These are phyloP conservation scores for Adansonia grandidieri DNA, from an alignment of 441 rosid species.

Conservation along the genomic window DNA sequence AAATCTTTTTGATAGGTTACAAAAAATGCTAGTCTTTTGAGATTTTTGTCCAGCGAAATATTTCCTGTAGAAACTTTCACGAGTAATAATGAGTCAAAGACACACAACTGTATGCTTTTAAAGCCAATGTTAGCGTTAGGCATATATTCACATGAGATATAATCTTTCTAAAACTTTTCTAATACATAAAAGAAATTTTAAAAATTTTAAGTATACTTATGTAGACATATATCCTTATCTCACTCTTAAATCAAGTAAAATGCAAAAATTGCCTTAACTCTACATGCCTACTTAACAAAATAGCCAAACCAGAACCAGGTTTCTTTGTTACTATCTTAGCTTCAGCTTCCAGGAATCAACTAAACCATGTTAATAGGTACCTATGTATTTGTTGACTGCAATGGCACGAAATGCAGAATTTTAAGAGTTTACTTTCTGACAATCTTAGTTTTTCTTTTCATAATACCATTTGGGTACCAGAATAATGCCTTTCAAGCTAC, in stretches of 20 bases:
- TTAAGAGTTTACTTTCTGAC: neutral
- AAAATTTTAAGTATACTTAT: too few species aligned
- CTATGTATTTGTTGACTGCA: neutral
- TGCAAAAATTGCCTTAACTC: neutral
- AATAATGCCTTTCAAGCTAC: neutral
- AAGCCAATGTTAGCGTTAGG: neutral
- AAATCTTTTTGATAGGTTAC: neutral
- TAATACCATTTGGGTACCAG: neutral
- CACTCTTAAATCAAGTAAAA: neutral
- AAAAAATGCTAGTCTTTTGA: neutral
- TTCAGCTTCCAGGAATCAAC: conserved; percentile 1
- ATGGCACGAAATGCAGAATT: neutral
- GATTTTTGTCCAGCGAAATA: neutral
- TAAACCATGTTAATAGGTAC: conserved; percentile 8
- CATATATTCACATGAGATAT: too few species aligned
- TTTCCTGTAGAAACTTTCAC: conserved; percentile 6
- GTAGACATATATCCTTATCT: too few species aligned
- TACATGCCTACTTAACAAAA: neutral
- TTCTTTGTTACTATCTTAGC: neutral
- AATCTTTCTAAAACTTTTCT: too few species aligned
- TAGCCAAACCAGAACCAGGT: neutral
- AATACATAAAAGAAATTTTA: too few species aligned
- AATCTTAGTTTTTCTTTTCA: neutral
- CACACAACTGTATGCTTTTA: neutral
- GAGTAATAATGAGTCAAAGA: neutral